These are phyloP conservation scores for Rubia tinctorum DNA, from an alignment of 305 asterid species.

Conservation along the genomic window DNA sequence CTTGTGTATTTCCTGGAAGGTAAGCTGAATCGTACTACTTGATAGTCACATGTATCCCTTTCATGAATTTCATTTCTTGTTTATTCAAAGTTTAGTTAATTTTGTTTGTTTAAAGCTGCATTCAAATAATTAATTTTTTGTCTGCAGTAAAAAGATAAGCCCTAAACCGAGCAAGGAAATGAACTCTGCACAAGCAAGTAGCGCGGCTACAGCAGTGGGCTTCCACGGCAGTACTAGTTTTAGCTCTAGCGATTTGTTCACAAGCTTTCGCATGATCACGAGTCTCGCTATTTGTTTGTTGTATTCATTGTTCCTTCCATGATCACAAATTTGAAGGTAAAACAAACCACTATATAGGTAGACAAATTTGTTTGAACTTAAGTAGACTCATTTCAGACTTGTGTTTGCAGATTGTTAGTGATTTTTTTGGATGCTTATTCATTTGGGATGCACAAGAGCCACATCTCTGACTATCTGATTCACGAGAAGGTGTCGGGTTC, in stretches of 20 bases:
- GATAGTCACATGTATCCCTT: conserved; percentile 29
- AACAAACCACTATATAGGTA: conserved; percentile 21
- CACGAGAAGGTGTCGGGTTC: conserved; percentile 15
- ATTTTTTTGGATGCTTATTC: conserved; percentile 23
- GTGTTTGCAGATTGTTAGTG: conserved; percentile 20
- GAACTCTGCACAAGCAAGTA: conserved; percentile 64
- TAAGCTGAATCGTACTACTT: conserved; percentile 33
- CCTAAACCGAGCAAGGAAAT: conserved; percentile 58
- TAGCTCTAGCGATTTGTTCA: conserved; percentile 23
- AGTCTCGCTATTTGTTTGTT: conserved; percentile 39
- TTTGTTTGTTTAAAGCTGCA: not conserved
- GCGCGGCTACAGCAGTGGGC: conserved; percentile 40
- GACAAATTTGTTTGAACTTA: conserved; percentile 11
- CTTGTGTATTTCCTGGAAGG: conserved; percentile 98
- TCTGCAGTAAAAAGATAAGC: conserved; percentile 61
- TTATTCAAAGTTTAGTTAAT: not conserved
- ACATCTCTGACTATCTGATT: conserved; percentile 18
- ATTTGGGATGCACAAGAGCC: conserved; percentile 19
- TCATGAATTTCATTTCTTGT: conserved; percentile 4
- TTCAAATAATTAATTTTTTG: conserved; percentile 6
- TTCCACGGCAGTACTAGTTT: conserved; percentile 18
- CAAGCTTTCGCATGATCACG: conserved; percentile 26
- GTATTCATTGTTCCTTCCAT: conserved; percentile 42
- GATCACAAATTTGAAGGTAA: conserved; percentile 33
- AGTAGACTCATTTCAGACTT: conserved; percentile 14